These are phyloP conservation scores for Colletotrichum horii DNA, from an alignment of 2,329 filamentous ascomycete genomes.

Conservation along the genomic window DNA sequence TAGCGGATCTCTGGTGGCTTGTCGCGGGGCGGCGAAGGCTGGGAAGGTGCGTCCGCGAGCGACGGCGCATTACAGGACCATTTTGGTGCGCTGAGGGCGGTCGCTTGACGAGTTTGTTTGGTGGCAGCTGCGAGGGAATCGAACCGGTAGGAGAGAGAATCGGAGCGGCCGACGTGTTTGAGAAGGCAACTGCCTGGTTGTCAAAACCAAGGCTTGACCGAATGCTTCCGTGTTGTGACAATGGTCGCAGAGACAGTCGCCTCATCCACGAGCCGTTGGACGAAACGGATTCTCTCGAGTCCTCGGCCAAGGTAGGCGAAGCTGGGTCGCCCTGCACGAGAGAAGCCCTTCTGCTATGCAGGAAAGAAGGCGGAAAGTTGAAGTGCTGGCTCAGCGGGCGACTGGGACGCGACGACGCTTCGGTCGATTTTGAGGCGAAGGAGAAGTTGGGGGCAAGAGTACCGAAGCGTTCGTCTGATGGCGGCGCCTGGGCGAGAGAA, in stretches of 20 bases:
- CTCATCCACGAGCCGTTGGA: conserved; percentile 75
- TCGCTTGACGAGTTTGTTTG: conserved; percentile 82
- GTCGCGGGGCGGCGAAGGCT: conserved; percentile 77
- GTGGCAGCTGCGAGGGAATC: conserved; percentile 53
- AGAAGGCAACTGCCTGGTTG: conserved; percentile 69
- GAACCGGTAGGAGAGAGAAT: conserved; percentile 55
- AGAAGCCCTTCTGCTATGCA: conserved; percentile 46
- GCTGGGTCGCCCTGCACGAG: conserved; percentile 44
- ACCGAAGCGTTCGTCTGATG: conserved; percentile 29
- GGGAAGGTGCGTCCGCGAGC: conserved; percentile 65
- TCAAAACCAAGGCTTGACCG: conserved; percentile 70
- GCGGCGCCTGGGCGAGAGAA: conserved; percentile 37
- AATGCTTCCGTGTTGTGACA: conserved; percentile 67
- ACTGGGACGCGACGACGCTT: conserved; percentile 23
- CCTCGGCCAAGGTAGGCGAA: conserved; percentile 45
- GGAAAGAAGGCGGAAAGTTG: conserved; percentile 38
- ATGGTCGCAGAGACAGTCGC: conserved; percentile 69
- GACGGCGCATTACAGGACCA: conserved; percentile 47
- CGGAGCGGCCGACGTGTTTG: conserved; percentile 69
- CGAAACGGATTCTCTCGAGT: conserved; percentile 61
- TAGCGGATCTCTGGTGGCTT: conserved; percentile 78
- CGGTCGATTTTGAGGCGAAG: conserved; percentile 29
- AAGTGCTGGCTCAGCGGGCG: conserved; percentile 44
- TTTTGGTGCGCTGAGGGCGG: conserved; percentile 60
- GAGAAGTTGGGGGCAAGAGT: conserved; percentile 21